These are phyloP conservation scores for Metschnikowia lunata DNA, from an alignment of 805 yeast species.

Conservation along the genomic window DNA sequence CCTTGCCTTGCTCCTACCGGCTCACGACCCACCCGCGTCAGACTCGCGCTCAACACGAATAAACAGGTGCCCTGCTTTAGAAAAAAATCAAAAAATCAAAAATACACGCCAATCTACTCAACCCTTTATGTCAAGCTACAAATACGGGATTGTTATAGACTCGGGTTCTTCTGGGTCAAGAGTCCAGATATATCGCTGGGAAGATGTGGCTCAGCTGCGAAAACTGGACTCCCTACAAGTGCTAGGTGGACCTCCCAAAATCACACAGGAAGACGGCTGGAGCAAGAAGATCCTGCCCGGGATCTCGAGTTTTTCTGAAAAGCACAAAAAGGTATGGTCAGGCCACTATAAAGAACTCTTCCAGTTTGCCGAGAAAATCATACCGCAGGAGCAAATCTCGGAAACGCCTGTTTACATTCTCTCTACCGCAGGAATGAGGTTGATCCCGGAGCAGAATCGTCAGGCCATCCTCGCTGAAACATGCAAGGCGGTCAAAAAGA, in stretches of 20 bases:
- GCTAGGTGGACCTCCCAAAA: constrained; percentile 60
- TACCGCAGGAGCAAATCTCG: constrained; percentile 56
- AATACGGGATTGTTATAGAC: constrained; percentile 86
- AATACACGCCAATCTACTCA: too few species aligned
- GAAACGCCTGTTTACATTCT: constrained; percentile 85
- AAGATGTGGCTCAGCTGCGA: constrained; percentile 33
- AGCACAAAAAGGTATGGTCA: constrained; percentile 58
- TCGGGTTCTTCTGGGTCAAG: constrained; percentile 97
- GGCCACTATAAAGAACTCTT: constrained; percentile 65
- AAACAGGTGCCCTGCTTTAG: too few species aligned
- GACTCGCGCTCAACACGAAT: too few species aligned
- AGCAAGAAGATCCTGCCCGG: constrained; percentile 76
- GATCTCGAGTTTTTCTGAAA: constrained; percentile 55
- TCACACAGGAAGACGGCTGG: constrained; percentile 65
- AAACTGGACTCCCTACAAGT: constrained; percentile 26
- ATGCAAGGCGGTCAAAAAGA: constrained; percentile 51
- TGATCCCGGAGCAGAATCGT: constrained; percentile 55
- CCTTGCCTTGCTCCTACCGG: neutral
- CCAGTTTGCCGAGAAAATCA: constrained; percentile 60
- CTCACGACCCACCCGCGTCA: too few species aligned
- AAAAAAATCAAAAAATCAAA: too few species aligned
- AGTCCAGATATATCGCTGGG: constrained; percentile 79
- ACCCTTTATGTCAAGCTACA: constrained; percentile 13
- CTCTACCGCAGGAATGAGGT: constrained; percentile 96
- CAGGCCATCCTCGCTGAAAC: constrained; percentile 51